Base-by-base conservation (phyloP, 257 asterid genomes). In the Verbascum thapsus region DNA sequence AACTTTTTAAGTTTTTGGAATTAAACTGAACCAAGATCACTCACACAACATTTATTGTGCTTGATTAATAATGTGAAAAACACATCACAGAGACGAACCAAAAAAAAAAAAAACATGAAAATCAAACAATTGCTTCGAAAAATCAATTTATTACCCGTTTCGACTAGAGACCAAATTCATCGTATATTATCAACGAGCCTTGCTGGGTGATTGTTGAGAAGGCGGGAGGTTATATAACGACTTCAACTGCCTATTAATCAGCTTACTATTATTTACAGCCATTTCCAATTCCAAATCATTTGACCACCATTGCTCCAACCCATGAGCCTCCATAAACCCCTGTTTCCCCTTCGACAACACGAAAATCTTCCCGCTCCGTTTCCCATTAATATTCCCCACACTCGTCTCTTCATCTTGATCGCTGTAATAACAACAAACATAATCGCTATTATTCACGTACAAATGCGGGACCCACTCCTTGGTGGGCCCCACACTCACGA, bases 261-360 rank as follows among this genome's bases (percentile, higher is more conserved):
- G 75, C 85, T 90, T 94, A 65, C 99, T 94, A 61, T 81, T 82
- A 35, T 79, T 81, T 0, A 87, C 42, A 1, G 96, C 99, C 84
- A 66, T 72, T 74, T 85, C 86, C 49, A 90, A 61, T 43, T 90
- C 95, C 88, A 94, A 76, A 41, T 88, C 96, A 72, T 94, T 92
- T 5, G 96, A 84, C 99, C 99, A 94, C 99, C 99, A 94, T 61
- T 94, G 99, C 74, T 94, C 99, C 84, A 94, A 58, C 0, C 97
- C 96, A 26, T 94, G 99, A 2, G 99, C 99, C 72, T 94, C 99
- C 0, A 88, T 80, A 73, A 94, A 90, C 92, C 84, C 87, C 68
- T 94, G 98, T 64, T 88, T 90, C 16, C 91, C 99, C 72, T 90
- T 94, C 0, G 96, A 84, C 49, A 83, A 55, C 58, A 94, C 87